Evolutionary conservation across 2,329 filamentous ascomycete species (phyloP), one percentile per base, ranked within the genome.

Genomic region (Phoma sp.): DNA sequence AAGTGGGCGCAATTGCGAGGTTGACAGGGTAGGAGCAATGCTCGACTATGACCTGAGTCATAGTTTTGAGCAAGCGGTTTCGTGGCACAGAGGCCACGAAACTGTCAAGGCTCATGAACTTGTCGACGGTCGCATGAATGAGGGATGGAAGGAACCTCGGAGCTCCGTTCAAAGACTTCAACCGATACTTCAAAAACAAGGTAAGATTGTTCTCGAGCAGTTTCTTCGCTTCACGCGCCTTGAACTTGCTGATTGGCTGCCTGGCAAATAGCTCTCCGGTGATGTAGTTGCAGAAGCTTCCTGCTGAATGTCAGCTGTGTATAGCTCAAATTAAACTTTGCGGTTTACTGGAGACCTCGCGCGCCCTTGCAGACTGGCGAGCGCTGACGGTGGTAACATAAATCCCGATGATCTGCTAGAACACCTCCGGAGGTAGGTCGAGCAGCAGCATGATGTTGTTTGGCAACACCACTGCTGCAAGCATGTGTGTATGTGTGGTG

Each of bases 361-460:
- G 47, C 4, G 25, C 28, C 14, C 26, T 51, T 3, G 32, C 32
- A 15, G 39, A 32, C 25, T 30, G 29, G 3, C 25, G 12, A 21
- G 21, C 12, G 18, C 39, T 17, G 3, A 30, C 25, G 3, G 14
- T 25, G 20, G 18, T 18, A 4, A 42, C 47, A n/a, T 43, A 26
- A 9, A 32, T 23, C 14, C 6, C 18, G n/a, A 51, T 20, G 39
- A 51, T 33, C 18, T 18, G 39, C 20, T 51, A 39, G 26, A 53
- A 53, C 1, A 43, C 20, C 25, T 48, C 50, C 15, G 50, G 50
- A 5, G 43, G 50, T 3, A 53, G 17, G 10, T 53, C 43, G 9
- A 53, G 26, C 15, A 53, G 32, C 9, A 36, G 15, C 43, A 53
- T 53, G 32, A 7, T 47, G 48, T 5, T 23, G 18, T 20, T n/a